Base-by-base conservation (phyloP, 805 yeast species). In the Candida hungchunana region DNA sequence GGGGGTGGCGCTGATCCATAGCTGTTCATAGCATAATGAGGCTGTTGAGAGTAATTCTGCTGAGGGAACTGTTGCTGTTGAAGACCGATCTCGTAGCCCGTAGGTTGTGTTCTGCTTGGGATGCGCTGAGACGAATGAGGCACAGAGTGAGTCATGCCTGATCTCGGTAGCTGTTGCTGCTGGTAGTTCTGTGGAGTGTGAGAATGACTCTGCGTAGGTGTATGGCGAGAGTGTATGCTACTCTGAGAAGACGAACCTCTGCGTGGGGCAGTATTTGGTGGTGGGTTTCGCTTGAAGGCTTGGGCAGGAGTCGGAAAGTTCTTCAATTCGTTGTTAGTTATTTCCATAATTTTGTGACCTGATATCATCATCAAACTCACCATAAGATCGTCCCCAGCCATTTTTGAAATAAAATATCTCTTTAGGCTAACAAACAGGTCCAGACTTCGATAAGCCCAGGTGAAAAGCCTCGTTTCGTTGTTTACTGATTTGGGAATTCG, bases 221-320 rank as follows among this genome's bases (percentile, higher is more conserved):
- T 22, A 11, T 22, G 40, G 21, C 34, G 36, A 22, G 34, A 25
- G 13, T 19, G 18, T 3, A 11, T n/a, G 23, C 25, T 27, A 25
- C 18, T 16, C 19, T 25, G 36, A 18, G 30, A 23, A 7, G 42
- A 35, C 2, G 43, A 39, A 15, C 39, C 36, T 18, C 42, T 42
- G 22, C 48, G 37, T 14, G 26, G 42, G 17, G n/a, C n/a, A n/a
- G n/a, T n/a, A n/a, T n/a, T 35, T 42, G 37, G 40, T 42, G 10
- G 34, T 18, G 31, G 40, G 40, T 29, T 34, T 26, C 48, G 38
- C 1, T 56, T 57, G 43, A 51, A 55, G 11, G 59, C 58, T 29
- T 53, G 55, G 3, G 52, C 46, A 1, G 59, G 59, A 5, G 59
- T 55, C 7, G 59, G 59, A 29, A 51, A 53, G 32, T 48, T 48